Base-by-base conservation (phyloP, 1,284 basidiomycete species). In the Sphaerobolus stellatus region DNA sequence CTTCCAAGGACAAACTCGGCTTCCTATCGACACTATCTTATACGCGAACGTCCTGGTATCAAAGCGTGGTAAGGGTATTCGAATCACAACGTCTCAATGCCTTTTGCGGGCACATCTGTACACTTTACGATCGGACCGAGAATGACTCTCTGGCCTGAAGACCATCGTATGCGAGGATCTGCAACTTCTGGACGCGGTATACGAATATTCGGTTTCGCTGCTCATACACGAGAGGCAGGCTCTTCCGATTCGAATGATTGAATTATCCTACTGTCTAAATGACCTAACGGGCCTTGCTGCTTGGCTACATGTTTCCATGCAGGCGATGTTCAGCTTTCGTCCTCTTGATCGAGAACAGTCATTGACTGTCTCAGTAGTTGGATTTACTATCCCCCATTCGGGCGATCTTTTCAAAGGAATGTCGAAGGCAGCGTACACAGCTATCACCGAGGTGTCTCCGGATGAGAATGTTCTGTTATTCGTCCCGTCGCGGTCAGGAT, bases 341-440 rank as follows among this genome's bases (percentile, higher is more conserved):
- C 90, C 94, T 0, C 82, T 78, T 40, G 88, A 94, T 63, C 84
- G 94, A 30, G 91, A 94, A 53, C 89, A 93, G 60, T 81, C 92
- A 0, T 75, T 99, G 18, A 74, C 77, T 4, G 80, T 86, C 11
- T 78, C 79, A 14, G 80, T 87, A 22, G 86, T 91, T 58, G 81
- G 91, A 0, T 98, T 98, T 72, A 88, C 88, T 27, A 88, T 94
- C 52, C 83, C 93, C 0, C 88, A 96, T 64, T 96, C 94, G 4
- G 80, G 88, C 0, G 86, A 90, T 1, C 76, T 98, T 27, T 88
- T 96, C 72, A 96, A 95, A 64, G 81, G 87, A 2, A 97, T 99
- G 89, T 81, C 90, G 47, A 97, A 95, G 68, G 94, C 97, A 4
- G 86, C 88, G 1, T 93, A 96, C 67, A 72, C 83, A 13, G 84